phyloP scores from a whole-genome alignment of 2,329 filamentous ascomycete genomes.

The Aureobasidium pullulans region DNA sequence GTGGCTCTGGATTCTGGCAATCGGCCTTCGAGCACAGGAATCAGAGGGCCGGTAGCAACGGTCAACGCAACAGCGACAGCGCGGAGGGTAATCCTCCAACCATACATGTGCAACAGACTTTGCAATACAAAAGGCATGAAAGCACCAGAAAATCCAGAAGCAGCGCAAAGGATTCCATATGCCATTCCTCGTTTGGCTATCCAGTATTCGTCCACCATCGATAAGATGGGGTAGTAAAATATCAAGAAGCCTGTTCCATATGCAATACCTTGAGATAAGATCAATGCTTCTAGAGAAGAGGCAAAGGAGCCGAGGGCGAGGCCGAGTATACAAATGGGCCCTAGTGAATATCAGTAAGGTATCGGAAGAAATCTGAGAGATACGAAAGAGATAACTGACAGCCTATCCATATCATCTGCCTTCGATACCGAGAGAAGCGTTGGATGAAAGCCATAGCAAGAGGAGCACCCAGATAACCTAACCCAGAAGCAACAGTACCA shows the following conservation, averaged over 20 bases:
- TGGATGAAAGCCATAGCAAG: slow-evolving; percentile 41
- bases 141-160: slow-evolving; percentile 21
- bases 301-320: slow-evolving; percentile 36
- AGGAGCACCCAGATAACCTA: slow-evolving; percentile 47
- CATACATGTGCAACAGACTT: slow-evolving; percentile 19
- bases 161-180: slow-evolving; percentile 21
- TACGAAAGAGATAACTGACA: neutral
- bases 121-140: slow-evolving; percentile 21
- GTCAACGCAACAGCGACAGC: slow-evolving; percentile 20
- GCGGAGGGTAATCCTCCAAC: slow-evolving; percentile 22
- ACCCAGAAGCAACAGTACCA: slow-evolving; percentile 55
- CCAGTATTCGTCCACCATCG: slow-evolving; percentile 26
- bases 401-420: neutral
- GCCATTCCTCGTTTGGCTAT: slow-evolving; percentile 21
- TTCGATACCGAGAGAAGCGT: neutral
- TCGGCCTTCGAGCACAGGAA: slow-evolving; percentile 28
- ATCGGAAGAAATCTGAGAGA: slow-evolving; percentile 12
- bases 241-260: slow-evolving; percentile 51
- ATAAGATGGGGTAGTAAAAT: slow-evolving; percentile 24
- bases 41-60: slow-evolving; percentile 26
- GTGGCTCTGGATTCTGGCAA: slow-evolving; percentile 20
- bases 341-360: slow-evolving; percentile 21
- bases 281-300: slow-evolving; percentile 45
- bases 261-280: slow-evolving; percentile 54
- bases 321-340: slow-evolving; percentile 20